Base-by-base conservation (phyloP, 2,329 filamentous ascomycete species). In the Fusarium heterosporum region DNA sequence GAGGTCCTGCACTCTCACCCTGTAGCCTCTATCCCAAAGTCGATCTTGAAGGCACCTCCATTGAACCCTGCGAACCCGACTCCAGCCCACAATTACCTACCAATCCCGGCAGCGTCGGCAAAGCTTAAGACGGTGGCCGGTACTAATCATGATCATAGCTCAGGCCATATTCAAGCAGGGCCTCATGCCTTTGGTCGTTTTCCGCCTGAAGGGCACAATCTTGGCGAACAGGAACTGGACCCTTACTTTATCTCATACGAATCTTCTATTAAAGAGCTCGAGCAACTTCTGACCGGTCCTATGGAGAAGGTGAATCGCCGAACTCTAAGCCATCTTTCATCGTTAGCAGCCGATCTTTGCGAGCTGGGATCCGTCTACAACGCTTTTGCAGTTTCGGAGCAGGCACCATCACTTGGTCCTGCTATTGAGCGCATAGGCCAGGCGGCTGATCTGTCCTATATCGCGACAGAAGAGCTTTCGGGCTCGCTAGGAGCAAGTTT, bases 291-390 rank as follows among this genome's bases (percentile, higher is more conserved):
- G 4, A 93, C 92, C 73, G 96, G 96, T 0, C 93, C 93, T 8
- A 97, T 99, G 83, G 96, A 99, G 77, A 97, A 97, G 78, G 93
- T 97, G 64, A 99, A 98, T 74, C 89, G 95, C 30, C 88, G 96
- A 34, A 93, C 94, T 8, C 82, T 99, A 8, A 92, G 89, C 62
- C 96, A 99, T 73, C 80, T 98, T 11, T 92, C 92, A 14, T 89
- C 91, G 7, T 83, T 97, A 47, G 93, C 93, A 4, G 87, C 93
- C 7, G 96, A 99, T 76, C 85, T 98, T 62, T 93, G 93, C 70
- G 96, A 99, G 75, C 84, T 99, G 10, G 96, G 96, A 9, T 96
- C 94, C n/a, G 88, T 93, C 63, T 98, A 96, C 78, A 99, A 99
- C 74, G 96, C 92, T 1, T 99, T 99, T 78, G 96, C 96, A 0